These are phyloP conservation scores for Penicillium ochrochloron DNA, from an alignment of 495 filamentous ascomycete species.

Conservation along the genomic window DNA sequence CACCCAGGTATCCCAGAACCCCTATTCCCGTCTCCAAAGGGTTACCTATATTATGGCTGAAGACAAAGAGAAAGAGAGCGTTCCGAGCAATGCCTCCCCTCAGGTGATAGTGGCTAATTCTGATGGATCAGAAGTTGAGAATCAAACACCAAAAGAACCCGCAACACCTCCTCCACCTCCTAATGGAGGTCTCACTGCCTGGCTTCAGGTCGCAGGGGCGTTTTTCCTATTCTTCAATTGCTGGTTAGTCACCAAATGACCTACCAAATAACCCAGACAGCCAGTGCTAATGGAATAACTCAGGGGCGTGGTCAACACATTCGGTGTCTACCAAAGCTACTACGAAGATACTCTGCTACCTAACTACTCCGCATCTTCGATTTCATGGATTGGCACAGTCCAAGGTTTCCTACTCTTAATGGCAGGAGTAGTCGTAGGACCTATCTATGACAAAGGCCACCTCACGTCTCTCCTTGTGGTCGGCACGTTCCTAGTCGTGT, in stretches of 20 bases:
- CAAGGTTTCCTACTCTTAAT: conserved; percentile 49
- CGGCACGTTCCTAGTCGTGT: conserved; percentile 42
- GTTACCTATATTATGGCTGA: background rate
- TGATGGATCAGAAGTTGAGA: conserved; percentile 7
- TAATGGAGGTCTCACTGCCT: conserved; percentile 16
- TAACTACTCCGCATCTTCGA: conserved; percentile 31
- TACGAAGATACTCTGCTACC: conserved; percentile 40
- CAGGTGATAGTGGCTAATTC: background rate
- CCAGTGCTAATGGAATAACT: background rate
- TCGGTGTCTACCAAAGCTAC: conserved; percentile 55
- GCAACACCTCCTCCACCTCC: conserved; percentile 13
- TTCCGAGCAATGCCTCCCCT: background rate
- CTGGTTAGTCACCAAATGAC: conserved; percentile 1
- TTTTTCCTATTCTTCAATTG: conserved; percentile 37
- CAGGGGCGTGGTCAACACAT: conserved; percentile 51
- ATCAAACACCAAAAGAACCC: background rate
- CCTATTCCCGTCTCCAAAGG: background rate
- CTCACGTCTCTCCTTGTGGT: conserved; percentile 35
- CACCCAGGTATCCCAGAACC: background rate
- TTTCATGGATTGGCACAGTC: conserved; percentile 55
- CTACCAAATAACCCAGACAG: background rate
- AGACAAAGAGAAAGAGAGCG: background rate
- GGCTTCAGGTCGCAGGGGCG: conserved; percentile 16
- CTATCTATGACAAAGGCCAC: conserved; percentile 51
- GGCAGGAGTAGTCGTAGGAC: conserved; percentile 45